These are phyloP conservation scores for Starmerella stellata DNA, from an alignment of 805 yeast genomes.

Conservation along the genomic window DNA sequence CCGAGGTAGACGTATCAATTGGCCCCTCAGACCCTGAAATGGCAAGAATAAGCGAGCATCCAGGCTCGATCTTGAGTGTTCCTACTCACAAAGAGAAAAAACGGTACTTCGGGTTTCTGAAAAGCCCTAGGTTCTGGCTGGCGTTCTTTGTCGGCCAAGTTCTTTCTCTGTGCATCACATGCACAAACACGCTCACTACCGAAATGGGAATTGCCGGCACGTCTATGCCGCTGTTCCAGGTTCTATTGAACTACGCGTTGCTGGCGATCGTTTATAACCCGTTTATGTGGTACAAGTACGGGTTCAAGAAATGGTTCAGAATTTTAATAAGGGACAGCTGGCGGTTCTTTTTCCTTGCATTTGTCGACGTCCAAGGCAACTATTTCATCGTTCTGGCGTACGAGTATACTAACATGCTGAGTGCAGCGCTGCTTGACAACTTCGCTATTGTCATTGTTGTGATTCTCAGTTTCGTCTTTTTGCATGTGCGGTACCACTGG, in stretches of 20 bases:
- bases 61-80: neutral
- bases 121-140: slow-evolving; percentile 26
- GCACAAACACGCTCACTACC: slow-evolving; percentile 30
- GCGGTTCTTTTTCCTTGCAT: slow-evolving; percentile 28
- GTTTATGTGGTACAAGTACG: slow-evolving; percentile 25
- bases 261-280: slow-evolving; percentile 26
- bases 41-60: neutral
- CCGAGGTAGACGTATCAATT: too few relatives aligned
- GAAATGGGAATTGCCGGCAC: slow-evolving; percentile 25
- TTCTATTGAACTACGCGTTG: slow-evolving; percentile 26
- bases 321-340: slow-evolving; percentile 25
- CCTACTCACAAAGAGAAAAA: slow-evolving; percentile 1
- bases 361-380: slow-evolving; percentile 32
- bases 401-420: slow-evolving; percentile 27
- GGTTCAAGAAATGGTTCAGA: slow-evolving; percentile 23
- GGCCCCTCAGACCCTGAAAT: neutral
- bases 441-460: slow-evolving; percentile 31
- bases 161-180: slow-evolving; percentile 26
- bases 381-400: slow-evolving; percentile 31
- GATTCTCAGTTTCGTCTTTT: slow-evolving; percentile 25
- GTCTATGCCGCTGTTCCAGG: slow-evolving; percentile 30
- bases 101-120: slow-evolving; percentile 20
- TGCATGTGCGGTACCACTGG: slow-evolving; percentile 32
- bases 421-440: slow-evolving; percentile 29
- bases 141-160: slow-evolving; percentile 28